Base-by-base conservation (phyloP, 2,329 filamentous ascomycete species). In the Seiridium cupressi region DNA sequence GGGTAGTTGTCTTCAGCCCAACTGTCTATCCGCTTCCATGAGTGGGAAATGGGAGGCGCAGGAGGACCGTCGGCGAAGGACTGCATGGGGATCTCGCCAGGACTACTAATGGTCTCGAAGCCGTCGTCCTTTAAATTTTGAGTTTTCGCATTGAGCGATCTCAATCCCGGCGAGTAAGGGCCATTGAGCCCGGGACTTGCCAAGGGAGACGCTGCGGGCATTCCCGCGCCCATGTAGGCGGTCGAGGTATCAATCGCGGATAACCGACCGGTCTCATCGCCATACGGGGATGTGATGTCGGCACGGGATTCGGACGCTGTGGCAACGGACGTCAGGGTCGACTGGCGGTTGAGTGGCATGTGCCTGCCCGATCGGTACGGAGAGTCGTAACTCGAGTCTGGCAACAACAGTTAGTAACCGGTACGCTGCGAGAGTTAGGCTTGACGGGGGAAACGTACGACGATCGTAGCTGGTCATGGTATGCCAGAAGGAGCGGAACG, bases 1-100 rank as follows among this genome's bases (percentile, higher is more conserved):
- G 92, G 90, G 75, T 97, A 99, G 77, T 98, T 92, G 63, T 95
- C 91, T 70, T 98, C 95, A 59, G 91, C 85, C 95, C 95, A 99
- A 46, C 84, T 83, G 73, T 98, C 94, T 72, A 99, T 97, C 75
- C 93, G 91, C 73, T 84, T 88, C 95, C 95, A 99, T 11, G 94
- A 96, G 77, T 97, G 93, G 54, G 81, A 76, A 44, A 96, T 88
- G 5, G 95, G 93, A 2, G 95, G 95, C 6, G 95, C 87, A 3
- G 95, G 95, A 2, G 95, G 93, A 59, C 95, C 95, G 66, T 97
- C 93, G 70, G 90, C 88, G 78, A 99, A 99, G 63, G 90, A 90
- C 77, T 97, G 95, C 92, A 99, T 95, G 67, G 90, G 94, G 63
- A 99, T 97, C 75, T 97, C 94, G 65, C 91, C 91, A 4, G 75